Base-by-base conservation (phyloP, 1,284 basidiomycete species). In the Trichosporon sp. region DNA sequence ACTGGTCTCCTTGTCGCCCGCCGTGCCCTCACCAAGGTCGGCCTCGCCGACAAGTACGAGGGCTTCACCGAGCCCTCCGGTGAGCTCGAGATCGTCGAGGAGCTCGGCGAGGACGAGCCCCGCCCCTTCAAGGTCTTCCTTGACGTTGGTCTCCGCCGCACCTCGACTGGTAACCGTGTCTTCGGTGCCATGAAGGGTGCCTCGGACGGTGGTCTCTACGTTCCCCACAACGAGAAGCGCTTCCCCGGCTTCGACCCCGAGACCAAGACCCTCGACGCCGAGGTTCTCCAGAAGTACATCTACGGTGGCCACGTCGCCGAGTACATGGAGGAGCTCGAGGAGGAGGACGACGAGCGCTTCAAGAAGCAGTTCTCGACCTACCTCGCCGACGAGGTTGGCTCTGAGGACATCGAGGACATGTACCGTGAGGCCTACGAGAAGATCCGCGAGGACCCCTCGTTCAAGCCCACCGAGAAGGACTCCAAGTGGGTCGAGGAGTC, bases 181-280 rank as follows among this genome's bases (percentile, higher is more conserved):
- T 99, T 99, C 78, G 96, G 92, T 84, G 96, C 96, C 70, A 87
- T 99, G 86, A 99, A 99, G 86, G 96, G 96, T 81, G 96, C 96
- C 40, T 92, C 90, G 63, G 96, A 99, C 79, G 96, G 96, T 80
- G 96, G 96, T 73, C 88, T 99, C 83, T 96, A 88, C 85, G 91
- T 99, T 73, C 96, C 96, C 72, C 96, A 99, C 85, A 95, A 90
- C 74, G 91, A 93, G 73, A 96, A 95, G 84, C 92, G 96, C 67
- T 99, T 99, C 90, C 96, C 96, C 68, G 96, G 96, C 63, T 99
- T 87, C 84, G 96, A 99, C 83, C 84, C 90, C 68, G 96, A 99
- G 83, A 79, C 83, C 81, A 99, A 99, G 86, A 84, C 90, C 82
- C 86, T 99, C 70, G 95, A 99, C 74, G 88, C 91, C 62, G 96